A percentile compares a stretch with the other conserved stretches of the same genome.
These are phyloP conservation scores for Epichloe hybrida DNA, from an alignment of 2,329 filamentous ascomycete species.

Conservation along the genomic window DNA sequence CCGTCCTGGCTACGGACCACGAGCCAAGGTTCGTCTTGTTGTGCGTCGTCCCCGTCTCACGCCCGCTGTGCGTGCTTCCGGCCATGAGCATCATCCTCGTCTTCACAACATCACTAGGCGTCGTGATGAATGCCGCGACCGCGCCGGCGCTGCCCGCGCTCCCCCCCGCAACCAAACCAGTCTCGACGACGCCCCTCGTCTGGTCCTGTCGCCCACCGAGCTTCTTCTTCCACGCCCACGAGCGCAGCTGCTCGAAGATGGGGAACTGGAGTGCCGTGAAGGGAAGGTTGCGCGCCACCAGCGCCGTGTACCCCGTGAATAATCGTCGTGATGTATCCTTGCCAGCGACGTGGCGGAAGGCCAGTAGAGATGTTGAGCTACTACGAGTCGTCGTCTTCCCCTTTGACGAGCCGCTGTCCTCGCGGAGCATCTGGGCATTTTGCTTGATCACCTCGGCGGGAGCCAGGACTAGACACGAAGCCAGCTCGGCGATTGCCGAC, in stretches of 20 bases:
- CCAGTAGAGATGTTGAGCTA: constrained; percentile 30
- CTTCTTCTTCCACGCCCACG: constrained; percentile 30
- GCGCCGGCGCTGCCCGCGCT: constrained; percentile 64
- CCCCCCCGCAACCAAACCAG: constrained; percentile 52
- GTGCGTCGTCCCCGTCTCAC: constrained; percentile 12
- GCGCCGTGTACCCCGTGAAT: constrained; percentile 61
- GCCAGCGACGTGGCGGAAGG: constrained; percentile 36
- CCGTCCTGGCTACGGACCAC: constrained; percentile 47
- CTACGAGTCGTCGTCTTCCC: constrained; percentile 9
- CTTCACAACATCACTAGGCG: constrained; percentile 81
- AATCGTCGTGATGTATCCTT: constrained; percentile 44
- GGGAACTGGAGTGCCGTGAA: constrained; percentile 86
- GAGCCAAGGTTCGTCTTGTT: constrained; percentile 19
- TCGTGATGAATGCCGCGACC: constrained; percentile 68
- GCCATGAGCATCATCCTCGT: constrained; percentile 74
- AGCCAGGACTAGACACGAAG: constrained; percentile 75
- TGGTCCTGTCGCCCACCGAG: constrained; percentile 13
- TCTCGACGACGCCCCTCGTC: constrained; percentile 40
- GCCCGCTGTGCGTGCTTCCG: constrained; percentile 15
- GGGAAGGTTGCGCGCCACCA: constrained; percentile 71
- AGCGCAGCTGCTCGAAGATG: constrained; percentile 61
- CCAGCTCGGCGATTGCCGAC: constrained; percentile 66
- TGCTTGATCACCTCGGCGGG: constrained; percentile 88
- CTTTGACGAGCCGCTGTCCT: constrained; percentile 7
- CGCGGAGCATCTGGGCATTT: constrained; percentile 70